These are phyloP conservation scores for Actinomucor elegans DNA, from an alignment of 371 early-diverging fungal genomes.

Conservation along the genomic window DNA sequence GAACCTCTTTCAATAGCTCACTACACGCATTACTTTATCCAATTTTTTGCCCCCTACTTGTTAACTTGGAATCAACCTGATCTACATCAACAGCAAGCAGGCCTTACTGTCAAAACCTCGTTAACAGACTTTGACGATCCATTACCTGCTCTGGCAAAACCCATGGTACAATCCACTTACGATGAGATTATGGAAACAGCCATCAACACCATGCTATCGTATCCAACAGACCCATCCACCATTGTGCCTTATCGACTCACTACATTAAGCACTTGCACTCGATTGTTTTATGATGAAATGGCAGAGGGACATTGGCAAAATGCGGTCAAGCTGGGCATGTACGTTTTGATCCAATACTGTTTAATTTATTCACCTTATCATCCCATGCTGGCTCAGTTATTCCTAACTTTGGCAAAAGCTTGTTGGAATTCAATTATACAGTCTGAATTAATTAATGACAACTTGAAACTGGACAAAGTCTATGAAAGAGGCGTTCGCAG, in stretches of 20 bases:
- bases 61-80: slow-evolving; percentile 26
- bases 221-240: slow-evolving; percentile 10
- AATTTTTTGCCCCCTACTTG: slow-evolving; percentile 35
- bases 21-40: slow-evolving; percentile 33
- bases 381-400: slow-evolving; percentile 70
- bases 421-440: slow-evolving; percentile 61
- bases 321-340: slow-evolving; percentile 58
- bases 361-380: slow-evolving; percentile 72
- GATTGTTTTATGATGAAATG: slow-evolving; percentile 42
- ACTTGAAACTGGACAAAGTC: slow-evolving; percentile 26
- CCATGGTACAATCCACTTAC: slow-evolving; percentile 25
- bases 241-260: slow-evolving; percentile 34
- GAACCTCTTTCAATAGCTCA: slow-evolving; percentile 21
- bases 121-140: slow-evolving; percentile 40
- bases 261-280: slow-evolving; percentile 30
- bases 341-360: slow-evolving; percentile 65
- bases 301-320: slow-evolving; percentile 44
- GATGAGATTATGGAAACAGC: slow-evolving; percentile 24
- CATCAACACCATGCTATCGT: slow-evolving; percentile 17
- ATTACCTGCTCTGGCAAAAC: slow-evolving; percentile 21
- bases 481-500: slow-evolving; percentile 41
- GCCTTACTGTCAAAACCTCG: background rate
- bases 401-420: slow-evolving; percentile 62
- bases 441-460: slow-evolving; percentile 22
- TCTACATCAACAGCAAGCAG: slow-evolving; percentile 14